Evolutionary conservation across 495 filamentous ascomycete species (phyloP).

Genomic region (Jackrogersella minutella): DNA sequence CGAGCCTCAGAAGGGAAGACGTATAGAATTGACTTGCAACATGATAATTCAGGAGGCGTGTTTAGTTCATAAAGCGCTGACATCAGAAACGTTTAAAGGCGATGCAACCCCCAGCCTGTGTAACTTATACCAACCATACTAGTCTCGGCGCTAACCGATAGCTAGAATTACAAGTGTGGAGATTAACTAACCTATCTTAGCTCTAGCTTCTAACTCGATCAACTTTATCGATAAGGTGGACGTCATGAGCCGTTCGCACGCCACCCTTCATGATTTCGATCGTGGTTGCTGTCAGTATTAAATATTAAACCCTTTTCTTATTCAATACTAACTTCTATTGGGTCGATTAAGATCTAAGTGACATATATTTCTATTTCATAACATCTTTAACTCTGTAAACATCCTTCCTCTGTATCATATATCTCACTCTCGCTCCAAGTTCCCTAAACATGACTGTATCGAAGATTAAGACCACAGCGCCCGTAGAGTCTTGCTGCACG

Average conservation of each 20-base stretch:
- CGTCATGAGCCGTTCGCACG: slow-evolving; percentile 23
- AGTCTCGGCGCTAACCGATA: slow-evolving; percentile 12
- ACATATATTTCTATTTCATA: too few relatives aligned
- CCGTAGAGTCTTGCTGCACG: slow-evolving; percentile 67
- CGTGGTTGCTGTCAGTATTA: too few relatives aligned
- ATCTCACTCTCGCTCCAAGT: background rate
- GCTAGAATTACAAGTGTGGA: background rate
- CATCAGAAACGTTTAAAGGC: slow-evolving; percentile 30
- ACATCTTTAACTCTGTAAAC: slow-evolving; percentile 2
- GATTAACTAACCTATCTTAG: background rate
- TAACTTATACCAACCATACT: too few relatives aligned
- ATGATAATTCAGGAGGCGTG: background rate
- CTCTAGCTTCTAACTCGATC: slow-evolving; percentile 5
- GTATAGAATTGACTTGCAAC: slow-evolving; percentile 3
- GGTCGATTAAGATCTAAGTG: background rate
- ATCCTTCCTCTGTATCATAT: background rate
- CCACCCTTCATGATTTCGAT: background rate
- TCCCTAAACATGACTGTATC: slow-evolving; percentile 30
- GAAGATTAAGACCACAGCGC: slow-evolving; percentile 25
- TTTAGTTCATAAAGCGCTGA: slow-evolving; percentile 20
- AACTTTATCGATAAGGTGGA: slow-evolving; percentile 35
- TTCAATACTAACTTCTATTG: background rate
- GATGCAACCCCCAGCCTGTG: background rate
- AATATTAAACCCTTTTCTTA: too few relatives aligned
- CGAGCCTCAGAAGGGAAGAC: background rate